A percentile compares a stretch with the other conserved stretches of the same genome.
Evolutionary conservation across 345 rosid species (phyloP).

Genomic region (Eucalyptus marginata): DNA sequence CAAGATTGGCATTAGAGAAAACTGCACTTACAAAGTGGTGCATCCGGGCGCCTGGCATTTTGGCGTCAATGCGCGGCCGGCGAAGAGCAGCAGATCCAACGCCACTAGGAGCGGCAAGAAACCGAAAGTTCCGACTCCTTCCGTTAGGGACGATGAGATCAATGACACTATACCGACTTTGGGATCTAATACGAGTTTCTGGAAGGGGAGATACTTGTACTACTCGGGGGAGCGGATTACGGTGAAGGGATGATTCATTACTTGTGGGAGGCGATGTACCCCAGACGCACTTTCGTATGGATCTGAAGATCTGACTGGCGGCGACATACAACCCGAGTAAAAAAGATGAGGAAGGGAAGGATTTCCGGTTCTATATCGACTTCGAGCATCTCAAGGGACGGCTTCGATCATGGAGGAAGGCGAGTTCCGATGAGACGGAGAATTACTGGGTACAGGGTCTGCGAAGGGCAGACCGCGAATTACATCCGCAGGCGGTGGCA

Average conservation of each 20-base stretch:
- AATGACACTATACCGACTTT: slow-evolving; percentile 53
- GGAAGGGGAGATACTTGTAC: slow-evolving; percentile 77
- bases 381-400: slow-evolving; percentile 75
- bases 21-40: slow-evolving; percentile 53
- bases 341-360: slow-evolving; percentile 79
- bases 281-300: slow-evolving; percentile 90
- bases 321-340: slow-evolving; percentile 46
- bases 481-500: slow-evolving; percentile 76
- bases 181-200: slow-evolving; percentile 43
- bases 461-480: slow-evolving; percentile 78
- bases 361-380: slow-evolving; percentile 75
- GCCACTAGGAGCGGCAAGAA: slow-evolving; percentile 7
- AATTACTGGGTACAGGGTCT: slow-evolving; percentile 92
- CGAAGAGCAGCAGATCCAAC: slow-evolving; percentile 15
- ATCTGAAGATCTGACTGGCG: slow-evolving; percentile 69
- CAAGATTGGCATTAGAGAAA: slow-evolving; percentile 44
- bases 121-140: slow-evolving; percentile 1
- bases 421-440: slow-evolving; percentile 69
- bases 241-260: slow-evolving; percentile 94
- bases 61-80: slow-evolving; percentile 64
- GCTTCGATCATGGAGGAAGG: slow-evolving; percentile 73
- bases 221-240: slow-evolving; percentile 93
- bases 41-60: slow-evolving; percentile 79
- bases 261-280: slow-evolving; percentile 87
- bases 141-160: slow-evolving; percentile 37